Evolutionary conservation across 768 basidiomycete species (phyloP), one percentile per base, ranked within the genome.

Genomic region (Pleurotus djamor): DNA sequence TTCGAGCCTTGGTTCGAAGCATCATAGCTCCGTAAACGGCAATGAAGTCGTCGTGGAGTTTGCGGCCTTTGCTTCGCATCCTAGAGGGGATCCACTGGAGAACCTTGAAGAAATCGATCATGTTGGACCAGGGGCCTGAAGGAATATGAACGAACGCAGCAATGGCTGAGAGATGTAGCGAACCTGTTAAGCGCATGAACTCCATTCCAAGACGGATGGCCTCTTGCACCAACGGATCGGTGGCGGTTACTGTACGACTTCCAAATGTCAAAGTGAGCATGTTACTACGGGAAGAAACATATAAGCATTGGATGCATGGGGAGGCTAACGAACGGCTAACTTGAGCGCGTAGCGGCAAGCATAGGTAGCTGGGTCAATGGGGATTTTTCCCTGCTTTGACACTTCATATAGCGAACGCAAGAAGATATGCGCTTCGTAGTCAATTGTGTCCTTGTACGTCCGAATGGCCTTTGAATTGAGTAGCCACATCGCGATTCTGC

Each of bases 1-100:
- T 65, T 9, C 68, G 67, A 2, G 61, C 61, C 54, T 69, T 68
- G 32, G 73, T 64, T 4, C 62, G 65, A 52, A 55, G 59, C 10
- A 72, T 69, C 70, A 74, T 71, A 3, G 62, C 59, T n/a, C 74
- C 70, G 54, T 73, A 75, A 3, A 71, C 67, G 28, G 65, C 65
- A 37, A 71, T 60, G 21, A 74, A 59, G 45, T 64, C 70, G 6
- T 61, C 59, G 60, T 68, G 66, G 10, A 69, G 54, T 38, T 59
- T 60, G 1, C 59, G 41, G 4, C 61, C 68, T 12, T 66, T 66
- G 4, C 61, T 57, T 4, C 61, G 48, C 51, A 59, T 68, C 0
- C 21, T 57, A 12, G 65, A 61, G 1, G 69, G 69, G 36, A 70
- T 55, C 44, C 55, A 64, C 33, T 67, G 69, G 8, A 69, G 52